Percentiles rank a stretch among this genome's conserved stretches.
phyloP scores from a whole-genome alignment of 176 grass and related monocot species.

The Saccharum spontaneum region DNA sequence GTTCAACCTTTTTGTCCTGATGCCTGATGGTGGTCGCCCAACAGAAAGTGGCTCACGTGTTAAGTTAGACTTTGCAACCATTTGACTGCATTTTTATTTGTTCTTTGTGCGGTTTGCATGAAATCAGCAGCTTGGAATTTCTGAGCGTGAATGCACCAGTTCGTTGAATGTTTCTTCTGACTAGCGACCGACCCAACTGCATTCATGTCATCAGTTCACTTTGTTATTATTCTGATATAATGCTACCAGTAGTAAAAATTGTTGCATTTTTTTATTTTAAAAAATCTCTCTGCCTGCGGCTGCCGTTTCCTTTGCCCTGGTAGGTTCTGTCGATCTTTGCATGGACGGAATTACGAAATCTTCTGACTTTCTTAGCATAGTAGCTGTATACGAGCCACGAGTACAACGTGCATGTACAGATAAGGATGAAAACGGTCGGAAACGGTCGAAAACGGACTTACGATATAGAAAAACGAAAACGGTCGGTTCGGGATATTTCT shows the following conservation, averaged over 20 bases:
- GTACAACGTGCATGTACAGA: too few relatives aligned
- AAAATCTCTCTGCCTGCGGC: too few relatives aligned
- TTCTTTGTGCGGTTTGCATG: not conserved
- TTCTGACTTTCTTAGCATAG: too few relatives aligned
- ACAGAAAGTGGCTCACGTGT: not conserved
- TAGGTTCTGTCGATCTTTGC: not conserved
- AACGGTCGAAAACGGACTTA: too few relatives aligned
- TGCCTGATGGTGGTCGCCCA: not conserved
- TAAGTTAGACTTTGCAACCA: not conserved
- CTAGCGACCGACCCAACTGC: not conserved
- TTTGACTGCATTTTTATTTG: not conserved
- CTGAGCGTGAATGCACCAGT: not conserved
- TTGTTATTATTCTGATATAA: not conserved
- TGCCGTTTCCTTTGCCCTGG: too few relatives aligned
- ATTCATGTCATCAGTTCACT: not conserved
- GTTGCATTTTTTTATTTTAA: too few relatives aligned
- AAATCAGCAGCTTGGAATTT: slow-evolving; percentile 4
- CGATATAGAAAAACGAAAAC: too few relatives aligned
- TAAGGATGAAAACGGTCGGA: too few relatives aligned
- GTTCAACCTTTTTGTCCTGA: not conserved
- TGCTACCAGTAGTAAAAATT: too few relatives aligned
- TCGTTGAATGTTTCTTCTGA: slow-evolving; percentile 14
- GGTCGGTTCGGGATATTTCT: too few relatives aligned
- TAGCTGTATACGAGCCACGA: too few relatives aligned
- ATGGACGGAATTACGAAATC: not conserved